Base-by-base conservation (phyloP, 2,329 filamentous ascomycete genomes). In the Zasmidium citrigriseum region DNA sequence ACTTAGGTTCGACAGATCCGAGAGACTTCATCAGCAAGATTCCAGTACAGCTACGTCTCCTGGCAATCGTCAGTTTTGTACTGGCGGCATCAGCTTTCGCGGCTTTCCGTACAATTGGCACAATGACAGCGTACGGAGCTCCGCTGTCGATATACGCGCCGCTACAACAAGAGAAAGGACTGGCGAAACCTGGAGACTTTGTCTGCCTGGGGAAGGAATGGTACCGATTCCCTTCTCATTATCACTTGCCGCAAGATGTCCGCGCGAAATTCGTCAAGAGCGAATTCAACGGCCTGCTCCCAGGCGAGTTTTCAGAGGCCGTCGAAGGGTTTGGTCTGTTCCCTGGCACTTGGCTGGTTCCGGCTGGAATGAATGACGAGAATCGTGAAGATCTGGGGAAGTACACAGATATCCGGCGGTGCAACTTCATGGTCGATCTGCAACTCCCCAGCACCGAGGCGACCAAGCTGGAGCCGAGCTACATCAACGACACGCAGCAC, bases 161-260 rank as follows among this genome's bases (percentile, higher is more conserved):
- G 1, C 79, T 98, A 1, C 80, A 84, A 49, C 81, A 80, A 14
- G 5, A n/a, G n/a, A 69, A 77, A 9, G 82, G 79, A 1, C 66
- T 89, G 4, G 83, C 85, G 1, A 75, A 77, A 0, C 72, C 78
- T 1, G 89, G 87, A 16, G 88, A 91, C 62, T 86, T 82, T 18
- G 85, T 99, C 2, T 99, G 95, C 73, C 84, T 96, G 41, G 92
- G 91, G 24, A 99, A 98, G 73, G 95, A 99, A 72, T 99, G 95
- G 95, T 97, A 99, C 74, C 90, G 95, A 34, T 98, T 97, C 72
- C 93, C 95, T 1, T 93, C 90, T 0, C 96, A 93, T 0, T 98
- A 92, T 78, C 92, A 95, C 72, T 80, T 99, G 2, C 93, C 95
- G 0, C 80, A 87, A n/a, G 84, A 86, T 51, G 90, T 95, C 79